Evolutionary conservation across 129 eudicot genomes (phyloP).

Genomic region (Silybum marianum): DNA sequence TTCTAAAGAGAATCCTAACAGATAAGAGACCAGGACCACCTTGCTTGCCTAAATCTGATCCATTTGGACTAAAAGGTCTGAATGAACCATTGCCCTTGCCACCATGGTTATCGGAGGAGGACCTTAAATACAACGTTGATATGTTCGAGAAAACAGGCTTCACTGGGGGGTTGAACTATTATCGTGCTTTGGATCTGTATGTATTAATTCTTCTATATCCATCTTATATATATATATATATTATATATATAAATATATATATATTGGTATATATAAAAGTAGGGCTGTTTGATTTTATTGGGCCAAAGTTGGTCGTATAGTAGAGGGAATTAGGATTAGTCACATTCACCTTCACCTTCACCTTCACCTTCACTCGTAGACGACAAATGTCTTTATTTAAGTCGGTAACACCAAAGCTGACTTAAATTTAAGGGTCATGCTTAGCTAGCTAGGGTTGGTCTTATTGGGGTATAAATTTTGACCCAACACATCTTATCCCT

Average conservation of each 20-base stretch:
- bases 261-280: background rate
- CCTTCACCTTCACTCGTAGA: no score
- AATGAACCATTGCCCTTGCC: slow-evolving; percentile 50
- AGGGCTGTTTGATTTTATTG: slow-evolving; percentile 9
- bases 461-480: background rate
- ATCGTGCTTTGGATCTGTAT: slow-evolving; percentile 73
- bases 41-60: slow-evolving; percentile 58
- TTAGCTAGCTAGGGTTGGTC: background rate
- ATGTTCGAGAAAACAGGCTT: slow-evolving; percentile 67
- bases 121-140: slow-evolving; percentile 51
- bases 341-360: background rate
- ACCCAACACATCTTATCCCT: no score
- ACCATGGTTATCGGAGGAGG: slow-evolving; percentile 70
- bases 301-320: background rate
- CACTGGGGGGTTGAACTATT: slow-evolving; percentile 80
- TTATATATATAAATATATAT: background rate
- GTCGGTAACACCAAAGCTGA: background rate
- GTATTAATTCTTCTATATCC: slow-evolving; percentile 1
- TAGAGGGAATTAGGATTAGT: slow-evolving; percentile 1
- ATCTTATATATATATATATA: background rate
- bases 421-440: background rate
- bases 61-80: slow-evolving; percentile 45
- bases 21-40: slow-evolving; percentile 71
- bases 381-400: background rate
- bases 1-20: slow-evolving; percentile 67